A percentile compares a stretch with the other conserved stretches of the same genome.
Conservation (phyloP, 2,329 filamentous ascomycete genomes). For the Parafenestella ontariensis region DNA sequence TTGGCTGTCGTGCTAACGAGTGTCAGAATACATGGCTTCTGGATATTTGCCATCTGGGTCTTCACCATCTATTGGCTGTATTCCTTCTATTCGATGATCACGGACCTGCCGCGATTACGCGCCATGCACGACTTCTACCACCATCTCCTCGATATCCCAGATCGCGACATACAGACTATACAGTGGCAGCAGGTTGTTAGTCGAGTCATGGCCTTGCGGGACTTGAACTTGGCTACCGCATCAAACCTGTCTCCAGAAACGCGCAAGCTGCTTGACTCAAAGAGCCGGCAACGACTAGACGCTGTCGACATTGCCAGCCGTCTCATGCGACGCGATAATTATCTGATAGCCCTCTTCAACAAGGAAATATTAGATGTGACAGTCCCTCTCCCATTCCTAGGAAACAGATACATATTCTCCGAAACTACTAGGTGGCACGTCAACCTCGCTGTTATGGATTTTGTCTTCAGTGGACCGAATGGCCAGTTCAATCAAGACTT, state of each 20-base stretch:
- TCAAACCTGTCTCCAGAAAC: slow-evolving; percentile 65
- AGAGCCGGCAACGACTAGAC: slow-evolving; percentile 92
- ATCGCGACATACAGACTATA: slow-evolving; percentile 89
- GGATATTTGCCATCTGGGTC: slow-evolving; percentile 82
- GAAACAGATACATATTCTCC: slow-evolving; percentile 82
- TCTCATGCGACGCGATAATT: slow-evolving; percentile 96
- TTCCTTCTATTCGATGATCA: slow-evolving; percentile 75
- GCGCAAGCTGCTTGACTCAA: slow-evolving; percentile 73
- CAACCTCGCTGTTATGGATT: slow-evolving; percentile 87
- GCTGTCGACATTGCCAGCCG: slow-evolving; percentile 97
- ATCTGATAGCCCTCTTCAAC: slow-evolving; percentile 95
- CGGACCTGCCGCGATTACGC: slow-evolving; percentile 75
- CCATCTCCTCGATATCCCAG: slow-evolving; percentile 81
- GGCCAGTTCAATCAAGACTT: slow-evolving; percentile 89
- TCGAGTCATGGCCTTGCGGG: slow-evolving; percentile 81
- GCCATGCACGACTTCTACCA: slow-evolving; percentile 87
- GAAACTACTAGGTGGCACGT: slow-evolving; percentile 92
- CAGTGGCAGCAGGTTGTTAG: slow-evolving; percentile 92
- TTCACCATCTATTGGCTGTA: slow-evolving; percentile 86
- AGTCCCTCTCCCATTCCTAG: slow-evolving; percentile 82
- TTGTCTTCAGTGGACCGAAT: slow-evolving; percentile 82
- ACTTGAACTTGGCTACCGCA: slow-evolving; percentile 86
- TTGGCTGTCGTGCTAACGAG: neutral
- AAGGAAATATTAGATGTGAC: slow-evolving; percentile 92
- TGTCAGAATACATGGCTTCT: slow-evolving; percentile 72